A percentile compares a stretch with the other conserved stretches of the same genome.
Conservation (phyloP, 495 filamentous ascomycete genomes). For the Podospora pseudoanserina region DNA sequence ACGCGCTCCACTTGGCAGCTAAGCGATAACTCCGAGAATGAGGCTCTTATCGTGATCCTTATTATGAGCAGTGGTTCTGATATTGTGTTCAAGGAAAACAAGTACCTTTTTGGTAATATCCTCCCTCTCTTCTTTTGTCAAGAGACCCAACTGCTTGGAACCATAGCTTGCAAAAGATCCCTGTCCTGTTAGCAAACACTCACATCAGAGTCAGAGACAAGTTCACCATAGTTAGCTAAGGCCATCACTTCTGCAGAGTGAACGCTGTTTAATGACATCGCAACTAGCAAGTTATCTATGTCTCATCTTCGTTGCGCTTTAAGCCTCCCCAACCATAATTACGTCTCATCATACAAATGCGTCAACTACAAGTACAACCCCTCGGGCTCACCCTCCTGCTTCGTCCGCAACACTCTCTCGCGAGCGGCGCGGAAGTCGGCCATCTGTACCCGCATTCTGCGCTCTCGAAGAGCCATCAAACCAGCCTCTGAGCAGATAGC, state of each 20-base stretch:
- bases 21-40: too few relatives aligned
- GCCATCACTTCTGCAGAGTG: background rate
- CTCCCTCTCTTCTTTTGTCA: too few relatives aligned
- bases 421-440: constrained; percentile 90
- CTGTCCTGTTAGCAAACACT: too few relatives aligned
- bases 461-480: constrained; percentile 89
- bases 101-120: too few relatives aligned
- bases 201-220: background rate
- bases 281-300: constrained; percentile 15
- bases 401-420: constrained; percentile 95
- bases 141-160: too few relatives aligned
- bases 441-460: constrained; percentile 98
- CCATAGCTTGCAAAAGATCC: too few relatives aligned
- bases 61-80: too few relatives aligned
- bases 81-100: too few relatives aligned
- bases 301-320: constrained; percentile 15
- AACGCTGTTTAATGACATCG: background rate
- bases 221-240: background rate
- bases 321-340: background rate
- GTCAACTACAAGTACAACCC: constrained; percentile 86
- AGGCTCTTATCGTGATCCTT: too few relatives aligned
- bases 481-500: constrained; percentile 98
- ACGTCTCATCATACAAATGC: constrained; percentile 18
- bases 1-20: too few relatives aligned
- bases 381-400: constrained; percentile 97